Evolutionary conservation across 371 early-diverging fungal species (phyloP).

Genomic region (Syncephalastrum sp.): DNA sequence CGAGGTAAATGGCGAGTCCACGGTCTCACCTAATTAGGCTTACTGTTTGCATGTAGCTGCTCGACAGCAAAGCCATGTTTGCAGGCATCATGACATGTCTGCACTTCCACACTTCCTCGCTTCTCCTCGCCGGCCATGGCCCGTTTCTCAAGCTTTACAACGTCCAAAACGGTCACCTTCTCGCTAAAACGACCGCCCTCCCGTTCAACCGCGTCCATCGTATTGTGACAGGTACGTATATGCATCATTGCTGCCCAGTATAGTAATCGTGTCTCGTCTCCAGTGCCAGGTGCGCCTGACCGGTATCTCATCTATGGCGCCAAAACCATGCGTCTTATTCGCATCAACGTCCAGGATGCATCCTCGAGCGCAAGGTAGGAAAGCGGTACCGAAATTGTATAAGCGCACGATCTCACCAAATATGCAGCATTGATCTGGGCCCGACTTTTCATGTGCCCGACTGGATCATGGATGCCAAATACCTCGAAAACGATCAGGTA

Average conservation of each 20-base stretch:
- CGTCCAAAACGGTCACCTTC: slow-evolving; percentile 39
- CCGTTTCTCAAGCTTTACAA: slow-evolving; percentile 58
- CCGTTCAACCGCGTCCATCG: slow-evolving; percentile 56
- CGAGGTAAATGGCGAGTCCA: too few relatives aligned
- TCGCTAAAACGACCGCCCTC: slow-evolving; percentile 37
- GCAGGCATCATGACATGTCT: slow-evolving; percentile 59
- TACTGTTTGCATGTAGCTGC: too few relatives aligned
- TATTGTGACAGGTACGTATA: slow-evolving; percentile 49
- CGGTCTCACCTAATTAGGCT: too few relatives aligned
- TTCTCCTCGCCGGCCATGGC: slow-evolving; percentile 62
- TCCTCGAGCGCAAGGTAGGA: too few relatives aligned
- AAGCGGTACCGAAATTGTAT: too few relatives aligned
- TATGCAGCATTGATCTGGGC: slow-evolving; percentile 8
- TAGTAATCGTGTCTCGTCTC: too few relatives aligned
- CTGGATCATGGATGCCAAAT: slow-evolving; percentile 75
- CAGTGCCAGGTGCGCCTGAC: too few relatives aligned
- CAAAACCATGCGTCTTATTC: slow-evolving; percentile 35
- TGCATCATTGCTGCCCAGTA: too few relatives aligned
- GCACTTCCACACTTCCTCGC: slow-evolving; percentile 45
- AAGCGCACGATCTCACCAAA: too few relatives aligned
- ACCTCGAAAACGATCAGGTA: slow-evolving; percentile 42
- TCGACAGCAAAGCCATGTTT: slow-evolving; percentile 33
- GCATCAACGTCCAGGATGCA: slow-evolving; percentile 1
- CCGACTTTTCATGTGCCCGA: slow-evolving; percentile 36
- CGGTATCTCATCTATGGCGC: slow-evolving; percentile 39